Evolutionary conservation across 2,329 filamentous ascomycete genomes (phyloP).

Genomic region (Cytospora paraplurivora): DNA sequence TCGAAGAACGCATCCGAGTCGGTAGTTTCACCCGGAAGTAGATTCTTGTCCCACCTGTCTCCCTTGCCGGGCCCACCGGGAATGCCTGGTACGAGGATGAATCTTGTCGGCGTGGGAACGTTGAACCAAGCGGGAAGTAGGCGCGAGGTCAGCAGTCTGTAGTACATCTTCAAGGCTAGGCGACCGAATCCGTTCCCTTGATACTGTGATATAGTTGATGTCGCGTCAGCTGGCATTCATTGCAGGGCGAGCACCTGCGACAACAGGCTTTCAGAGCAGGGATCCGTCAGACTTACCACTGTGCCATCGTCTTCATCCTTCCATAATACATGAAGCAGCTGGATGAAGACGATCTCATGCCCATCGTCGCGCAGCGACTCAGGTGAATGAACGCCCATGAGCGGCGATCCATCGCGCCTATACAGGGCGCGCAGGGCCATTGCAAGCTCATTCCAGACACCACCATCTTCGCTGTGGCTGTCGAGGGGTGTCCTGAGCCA

Average conservation of each 20-base stretch:
- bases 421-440: neutral
- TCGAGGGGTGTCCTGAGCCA: neutral
- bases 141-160: neutral
- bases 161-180: neutral
- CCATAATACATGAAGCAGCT: neutral
- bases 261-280: neutral
- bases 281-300: neutral
- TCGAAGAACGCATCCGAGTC: neutral
- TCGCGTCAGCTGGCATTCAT: neutral
- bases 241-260: neutral
- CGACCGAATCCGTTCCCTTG: neutral
- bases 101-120: neutral
- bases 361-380: neutral
- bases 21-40: neutral
- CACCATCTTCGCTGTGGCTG: neutral
- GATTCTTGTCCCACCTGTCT: neutral
- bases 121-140: neutral
- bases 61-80: neutral
- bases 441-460: neutral
- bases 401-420: neutral
- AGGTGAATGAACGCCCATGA: neutral
- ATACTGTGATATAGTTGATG: neutral
- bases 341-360: neutral
- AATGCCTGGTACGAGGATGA: neutral
- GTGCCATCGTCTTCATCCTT: neutral